These are phyloP conservation scores for Kwoniella sp. DNA, from an alignment of 768 basidiomycete species.

Conservation along the genomic window DNA sequence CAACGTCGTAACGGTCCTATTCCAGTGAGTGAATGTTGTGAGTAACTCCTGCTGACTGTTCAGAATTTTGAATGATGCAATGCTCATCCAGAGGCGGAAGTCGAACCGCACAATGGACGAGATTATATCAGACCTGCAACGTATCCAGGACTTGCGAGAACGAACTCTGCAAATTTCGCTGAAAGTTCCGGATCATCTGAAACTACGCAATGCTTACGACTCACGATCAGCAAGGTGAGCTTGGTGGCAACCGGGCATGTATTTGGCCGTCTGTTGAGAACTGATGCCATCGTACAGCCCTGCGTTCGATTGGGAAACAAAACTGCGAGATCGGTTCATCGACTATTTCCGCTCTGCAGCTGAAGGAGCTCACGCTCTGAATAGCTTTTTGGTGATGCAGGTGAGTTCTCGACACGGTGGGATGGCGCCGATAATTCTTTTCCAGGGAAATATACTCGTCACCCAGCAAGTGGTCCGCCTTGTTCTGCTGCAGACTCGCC, in stretches of 20 bases:
- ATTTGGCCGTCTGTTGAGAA: too few species aligned
- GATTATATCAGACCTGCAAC: constrained; percentile 40
- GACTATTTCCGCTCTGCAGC: constrained; percentile 37
- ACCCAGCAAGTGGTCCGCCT: constrained; percentile 50
- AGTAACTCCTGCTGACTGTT: constrained; percentile 7
- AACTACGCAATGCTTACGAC: constrained; percentile 32
- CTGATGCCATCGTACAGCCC: constrained; percentile 15
- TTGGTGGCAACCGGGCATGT: too few species aligned
- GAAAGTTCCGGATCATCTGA: constrained; percentile 32
- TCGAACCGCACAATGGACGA: constrained; percentile 35
- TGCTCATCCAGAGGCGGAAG: constrained; percentile 40
- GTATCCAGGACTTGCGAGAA: constrained; percentile 38
- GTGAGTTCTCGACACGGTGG: constrained; percentile 9
- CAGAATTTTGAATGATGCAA: constrained; percentile 43
- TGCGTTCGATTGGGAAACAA: constrained; percentile 39
- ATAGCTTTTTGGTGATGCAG: constrained; percentile 47
- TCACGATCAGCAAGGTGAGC: constrained; percentile 34
- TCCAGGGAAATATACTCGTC: constrained; percentile 51
- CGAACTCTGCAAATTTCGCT: constrained; percentile 33
- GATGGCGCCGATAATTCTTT: not conserved
- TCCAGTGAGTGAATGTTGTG: constrained; percentile 27
- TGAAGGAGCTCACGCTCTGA: constrained; percentile 35
- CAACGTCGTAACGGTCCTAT: constrained; percentile 45
- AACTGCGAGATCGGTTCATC: constrained; percentile 37
- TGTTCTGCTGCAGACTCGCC: constrained; percentile 46